Conservation (phyloP, 2,329 filamentous ascomycete genomes). For the Colletotrichum sp. region DNA sequence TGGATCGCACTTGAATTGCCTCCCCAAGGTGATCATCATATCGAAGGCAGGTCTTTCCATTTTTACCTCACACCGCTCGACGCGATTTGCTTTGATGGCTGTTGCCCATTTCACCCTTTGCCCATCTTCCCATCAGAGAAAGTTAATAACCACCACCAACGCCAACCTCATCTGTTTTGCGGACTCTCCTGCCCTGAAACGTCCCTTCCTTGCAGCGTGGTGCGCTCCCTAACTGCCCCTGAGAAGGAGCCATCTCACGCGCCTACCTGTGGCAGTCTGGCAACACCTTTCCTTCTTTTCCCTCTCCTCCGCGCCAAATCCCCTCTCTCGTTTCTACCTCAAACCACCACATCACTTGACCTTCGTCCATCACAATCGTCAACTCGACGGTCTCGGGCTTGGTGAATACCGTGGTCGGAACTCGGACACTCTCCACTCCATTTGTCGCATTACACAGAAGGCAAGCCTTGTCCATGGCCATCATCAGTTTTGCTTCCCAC, state of each 20-base stretch:
- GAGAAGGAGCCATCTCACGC: not conserved
- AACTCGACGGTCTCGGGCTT: not conserved
- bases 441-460: not conserved
- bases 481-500: not conserved
- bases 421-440: not conserved
- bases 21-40: not conserved
- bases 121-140: not conserved
- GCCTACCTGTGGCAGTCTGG: not conserved
- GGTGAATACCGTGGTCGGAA: not conserved
- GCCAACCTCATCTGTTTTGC: rapidly evolving
- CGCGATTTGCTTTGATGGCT: not conserved
- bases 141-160: not conserved
- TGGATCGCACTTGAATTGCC: not conserved
- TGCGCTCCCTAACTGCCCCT: not conserved
- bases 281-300: not conserved
- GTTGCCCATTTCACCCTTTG: not conserved
- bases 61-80: not conserved
- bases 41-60: not conserved
- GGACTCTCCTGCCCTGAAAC: not conserved
- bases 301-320: not conserved
- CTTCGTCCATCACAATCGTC: not conserved
- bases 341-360: not conserved
- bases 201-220: not conserved
- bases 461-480: not conserved
- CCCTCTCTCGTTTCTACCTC: not conserved